These are phyloP conservation scores for Kalmusia sp. DNA, from an alignment of 2,329 filamentous ascomycete genomes.

Conservation along the genomic window DNA sequence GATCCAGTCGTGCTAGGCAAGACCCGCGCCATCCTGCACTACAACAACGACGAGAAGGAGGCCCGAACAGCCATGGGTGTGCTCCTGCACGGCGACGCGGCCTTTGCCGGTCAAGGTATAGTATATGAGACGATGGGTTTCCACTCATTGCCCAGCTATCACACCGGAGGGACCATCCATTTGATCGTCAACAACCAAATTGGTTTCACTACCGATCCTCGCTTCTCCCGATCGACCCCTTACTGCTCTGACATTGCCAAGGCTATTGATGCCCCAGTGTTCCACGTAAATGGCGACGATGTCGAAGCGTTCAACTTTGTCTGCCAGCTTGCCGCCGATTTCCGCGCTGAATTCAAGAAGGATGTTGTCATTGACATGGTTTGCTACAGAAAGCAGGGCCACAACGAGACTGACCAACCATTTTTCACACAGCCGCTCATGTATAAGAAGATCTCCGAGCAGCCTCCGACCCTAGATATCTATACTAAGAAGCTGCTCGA, in stretches of 20 bases:
- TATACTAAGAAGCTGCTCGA: conserved; percentile 91
- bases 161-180: conserved; percentile 96
- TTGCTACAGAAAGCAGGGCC: conserved; percentile 98
- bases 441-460: conserved; percentile 95
- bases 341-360: conserved; percentile 98
- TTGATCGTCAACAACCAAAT: conserved; percentile 99
- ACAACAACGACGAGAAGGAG: conserved; percentile 93
- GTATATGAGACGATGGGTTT: conserved; percentile 99
- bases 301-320: conserved; percentile 98
- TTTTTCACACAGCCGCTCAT: conserved; percentile 99
- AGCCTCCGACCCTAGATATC: conserved; percentile 84
- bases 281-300: conserved; percentile 99
- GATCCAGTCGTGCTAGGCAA: conserved; percentile 98
- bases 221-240: conserved; percentile 94
- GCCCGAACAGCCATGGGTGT: conserved; percentile 94
- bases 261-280: conserved; percentile 96
- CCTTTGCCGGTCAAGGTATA: conserved; percentile 94
- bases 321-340: conserved; percentile 95
- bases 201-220: conserved; percentile 97
- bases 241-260: conserved; percentile 99
- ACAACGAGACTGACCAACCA: conserved; percentile 99
- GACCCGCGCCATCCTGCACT: conserved; percentile 97
- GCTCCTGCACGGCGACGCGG: conserved; percentile 94
- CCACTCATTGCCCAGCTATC: conserved; percentile 93
- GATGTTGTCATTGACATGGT: conserved; percentile 98